These are phyloP conservation scores for Claviceps monticola DNA, from an alignment of 2,329 filamentous ascomycete genomes.

Conservation along the genomic window DNA sequence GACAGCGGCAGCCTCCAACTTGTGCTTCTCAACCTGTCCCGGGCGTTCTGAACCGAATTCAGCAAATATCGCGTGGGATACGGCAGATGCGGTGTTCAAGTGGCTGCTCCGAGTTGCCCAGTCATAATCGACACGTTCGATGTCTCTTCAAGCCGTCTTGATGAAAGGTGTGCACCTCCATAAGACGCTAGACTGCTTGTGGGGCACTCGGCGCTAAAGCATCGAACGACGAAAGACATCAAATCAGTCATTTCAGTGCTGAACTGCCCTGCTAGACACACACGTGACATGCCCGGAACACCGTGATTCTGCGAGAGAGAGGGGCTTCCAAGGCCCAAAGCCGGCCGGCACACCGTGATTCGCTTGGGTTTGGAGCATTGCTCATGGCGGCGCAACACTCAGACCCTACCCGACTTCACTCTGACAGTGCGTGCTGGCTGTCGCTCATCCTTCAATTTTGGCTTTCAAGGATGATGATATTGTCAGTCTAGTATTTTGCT, in stretches of 20 bases:
- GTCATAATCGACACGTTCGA: no score
- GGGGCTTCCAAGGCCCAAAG: background rate
- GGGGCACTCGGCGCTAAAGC: background rate
- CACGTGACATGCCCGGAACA: background rate
- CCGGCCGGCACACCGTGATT: background rate
- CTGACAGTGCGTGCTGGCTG: background rate
- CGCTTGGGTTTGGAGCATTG: background rate
- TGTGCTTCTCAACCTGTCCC: no score
- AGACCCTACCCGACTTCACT: background rate
- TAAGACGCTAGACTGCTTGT: background rate
- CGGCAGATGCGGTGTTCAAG: background rate
- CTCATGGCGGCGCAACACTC: slow-evolving; percentile 1
- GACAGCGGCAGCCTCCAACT: background rate
- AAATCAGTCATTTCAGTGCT: background rate
- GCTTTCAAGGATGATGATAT: background rate
- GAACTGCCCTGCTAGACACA: background rate
- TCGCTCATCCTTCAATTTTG: background rate
- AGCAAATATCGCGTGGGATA: no score
- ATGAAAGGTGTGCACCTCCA: no score
- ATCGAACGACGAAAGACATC: background rate
- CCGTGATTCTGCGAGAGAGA: background rate
- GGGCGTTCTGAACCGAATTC: no score
- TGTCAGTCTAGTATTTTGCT: background rate
- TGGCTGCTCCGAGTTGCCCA: background rate
- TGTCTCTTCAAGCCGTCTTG: no score